These are phyloP conservation scores for Vicia sativa DNA, from an alignment of 306 rosid genomes.

Conservation along the genomic window DNA sequence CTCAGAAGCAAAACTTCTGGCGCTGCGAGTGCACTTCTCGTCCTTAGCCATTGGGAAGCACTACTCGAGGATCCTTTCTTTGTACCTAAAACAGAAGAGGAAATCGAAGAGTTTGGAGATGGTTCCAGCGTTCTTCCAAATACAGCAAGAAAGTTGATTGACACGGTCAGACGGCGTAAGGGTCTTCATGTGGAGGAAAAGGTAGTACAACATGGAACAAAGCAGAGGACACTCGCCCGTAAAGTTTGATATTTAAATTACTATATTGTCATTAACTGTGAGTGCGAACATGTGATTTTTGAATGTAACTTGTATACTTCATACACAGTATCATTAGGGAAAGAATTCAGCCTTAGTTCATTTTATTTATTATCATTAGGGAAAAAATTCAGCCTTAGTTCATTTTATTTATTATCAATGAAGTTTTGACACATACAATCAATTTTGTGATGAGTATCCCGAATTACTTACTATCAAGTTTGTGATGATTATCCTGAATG, in stretches of 20 bases:
- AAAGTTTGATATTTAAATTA: slow-evolving; percentile 57
- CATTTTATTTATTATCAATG: slow-evolving; percentile 14
- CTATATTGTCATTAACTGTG: slow-evolving; percentile 28
- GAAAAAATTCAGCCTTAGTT: slow-evolving; percentile 26
- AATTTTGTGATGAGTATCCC: slow-evolving; percentile 13
- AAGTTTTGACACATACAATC: slow-evolving; percentile 38
- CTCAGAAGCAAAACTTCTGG: slow-evolving; percentile 85
- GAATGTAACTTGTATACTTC: slow-evolving; percentile 30
- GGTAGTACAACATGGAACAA: slow-evolving; percentile 89
- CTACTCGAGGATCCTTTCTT: slow-evolving; percentile 90
- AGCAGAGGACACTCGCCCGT: slow-evolving; percentile 91
- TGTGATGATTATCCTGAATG: too few species aligned
- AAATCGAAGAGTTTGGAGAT: slow-evolving; percentile 91
- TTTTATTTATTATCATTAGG: slow-evolving; percentile 14
- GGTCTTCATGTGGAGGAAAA: slow-evolving; percentile 93
- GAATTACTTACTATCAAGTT: too few species aligned
- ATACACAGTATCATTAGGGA: slow-evolving; percentile 35
- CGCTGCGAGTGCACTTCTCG: slow-evolving; percentile 86
- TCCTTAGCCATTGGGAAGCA: slow-evolving; percentile 92
- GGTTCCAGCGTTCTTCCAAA: slow-evolving; percentile 93
- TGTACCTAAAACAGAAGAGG: slow-evolving; percentile 90
- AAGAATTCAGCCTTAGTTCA: slow-evolving; percentile 22
- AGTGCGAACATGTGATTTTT: slow-evolving; percentile 33
- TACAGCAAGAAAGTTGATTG: slow-evolving; percentile 83
- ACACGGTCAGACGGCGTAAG: slow-evolving; percentile 73